phyloP scores from a whole-genome alignment of 2,329 filamentous ascomycete species.

The Hirsutella thompsonii region DNA sequence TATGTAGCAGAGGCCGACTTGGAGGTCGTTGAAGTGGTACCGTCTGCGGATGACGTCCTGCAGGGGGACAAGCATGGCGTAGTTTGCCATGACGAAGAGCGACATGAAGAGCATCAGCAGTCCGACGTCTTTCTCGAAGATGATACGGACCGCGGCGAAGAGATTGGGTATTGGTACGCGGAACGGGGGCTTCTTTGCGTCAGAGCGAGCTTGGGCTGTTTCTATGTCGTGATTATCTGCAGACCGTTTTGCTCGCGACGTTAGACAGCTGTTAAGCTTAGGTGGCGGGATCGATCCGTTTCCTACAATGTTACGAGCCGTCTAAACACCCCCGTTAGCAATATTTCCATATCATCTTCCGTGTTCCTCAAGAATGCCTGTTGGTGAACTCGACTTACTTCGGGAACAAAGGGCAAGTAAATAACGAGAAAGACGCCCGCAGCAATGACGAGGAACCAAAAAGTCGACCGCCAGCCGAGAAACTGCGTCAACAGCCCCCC shows the following conservation, averaged over 20 bases:
- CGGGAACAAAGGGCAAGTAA: slow-evolving; percentile 24
- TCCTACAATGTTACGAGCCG: slow-evolving; percentile 28
- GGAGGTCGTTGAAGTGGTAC: slow-evolving; percentile 20
- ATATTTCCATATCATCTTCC: not conserved
- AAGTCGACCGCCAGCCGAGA: slow-evolving; percentile 39
- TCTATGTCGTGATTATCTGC: not conserved
- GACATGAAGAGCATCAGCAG: slow-evolving; percentile 20
- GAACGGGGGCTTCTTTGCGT: slow-evolving; percentile 4
- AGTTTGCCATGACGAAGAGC: slow-evolving; percentile 21
- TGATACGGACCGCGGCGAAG: slow-evolving; percentile 16
- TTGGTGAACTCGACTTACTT: slow-evolving; percentile 6
- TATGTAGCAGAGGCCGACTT: slow-evolving; percentile 29
- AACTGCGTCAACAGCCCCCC: slow-evolving; percentile 38
- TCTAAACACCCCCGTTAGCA: slow-evolving; percentile 10
- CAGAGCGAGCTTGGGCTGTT: not conserved
- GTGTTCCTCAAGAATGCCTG: not conserved
- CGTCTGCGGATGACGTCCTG: slow-evolving; percentile 18
- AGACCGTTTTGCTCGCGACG: slow-evolving; percentile 4
- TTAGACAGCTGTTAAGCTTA: slow-evolving; percentile 9
- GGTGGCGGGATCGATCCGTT: slow-evolving; percentile 28
- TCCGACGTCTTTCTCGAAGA: slow-evolving; percentile 21
- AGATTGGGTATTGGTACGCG: slow-evolving; percentile 16
- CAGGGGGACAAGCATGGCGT: slow-evolving; percentile 17
- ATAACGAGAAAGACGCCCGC: slow-evolving; percentile 23
- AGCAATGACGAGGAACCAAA: slow-evolving; percentile 41